Base-by-base conservation (phyloP, 2,329 filamentous ascomycete species). In the Claviceps sp. region DNA sequence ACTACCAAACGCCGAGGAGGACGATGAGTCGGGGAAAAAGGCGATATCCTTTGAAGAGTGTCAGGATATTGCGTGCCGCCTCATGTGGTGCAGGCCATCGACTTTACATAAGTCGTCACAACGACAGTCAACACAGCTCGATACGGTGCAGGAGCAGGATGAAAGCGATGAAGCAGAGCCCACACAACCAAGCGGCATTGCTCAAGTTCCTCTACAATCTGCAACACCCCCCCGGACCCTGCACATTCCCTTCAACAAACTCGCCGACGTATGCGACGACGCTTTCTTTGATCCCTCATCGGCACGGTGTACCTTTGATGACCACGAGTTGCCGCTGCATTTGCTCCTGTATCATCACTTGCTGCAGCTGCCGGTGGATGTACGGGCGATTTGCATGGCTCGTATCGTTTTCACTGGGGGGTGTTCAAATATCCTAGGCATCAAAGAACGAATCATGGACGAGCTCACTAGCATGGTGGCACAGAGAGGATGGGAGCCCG, bases 381-480 rank as follows among this genome's bases (percentile, higher is more conserved):
- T 90, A 4, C 82, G 93, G 23, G 83, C 86, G 1, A 69, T 84
- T 4, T 96, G 91, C 66, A 93, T 96, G 82, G 83, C 89, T 1
- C 85, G 91, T 40, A 86, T 97, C 45, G 73, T 95, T 16, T 86
- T 98, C 61, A 85, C 84, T 0, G 93, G 93, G 36, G 88, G 88
- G 2, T 85, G 85, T 47, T 82, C 88, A 5, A 78, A 78, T 26
- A 81, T 96, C 8, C 77, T 90, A 0, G 93, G 93, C 1, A 70
- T 98, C 26, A 88, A 87, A 57, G 74, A 77, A 23, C 80, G 91
- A 26, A 76, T 95, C 39, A 68, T 95, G 36, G 78, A 85, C 52
- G 90, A 97, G 59, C 68, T 97, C 1, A 75, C 77, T 4, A 67
- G 70, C 1, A 70, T 95, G 0, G 75, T 93, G 5, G 72, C 81